Base-by-base conservation (phyloP, 306 rosid genomes). In the Prunus kanzakura region DNA sequence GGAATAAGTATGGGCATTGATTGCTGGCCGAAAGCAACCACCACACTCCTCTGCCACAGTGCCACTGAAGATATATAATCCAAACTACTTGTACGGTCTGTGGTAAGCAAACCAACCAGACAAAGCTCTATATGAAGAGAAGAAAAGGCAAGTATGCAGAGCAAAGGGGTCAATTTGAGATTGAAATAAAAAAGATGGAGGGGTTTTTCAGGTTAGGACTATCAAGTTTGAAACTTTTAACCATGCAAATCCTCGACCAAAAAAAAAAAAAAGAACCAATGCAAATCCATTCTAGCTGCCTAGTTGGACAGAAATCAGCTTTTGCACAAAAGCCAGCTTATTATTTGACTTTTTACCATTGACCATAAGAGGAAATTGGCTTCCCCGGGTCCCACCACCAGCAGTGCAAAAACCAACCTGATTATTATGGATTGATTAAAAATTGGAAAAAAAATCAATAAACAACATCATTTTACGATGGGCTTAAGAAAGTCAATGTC, bases 11-110 rank as follows among this genome's bases (percentile, higher is more conserved):
- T 60, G 95, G 97, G 84, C 58, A 83, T 63, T 38, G 47, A 81
- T 91, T 93, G 78, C 89, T 88, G 71, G 96, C 91, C 11, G 96
- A 88, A 56, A 50, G 98, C 93, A 84, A 89, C 96, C 89, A 91
- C 3, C 11, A 56, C 43, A 38, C 43, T 38, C 43, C 43, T 6
- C 2, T 38, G 43, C 43, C 43, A 38, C 43, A 38, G 43, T 38
- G 43, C 43, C 41, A 38, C 9, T 38, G 43, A 38, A 38, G 43
- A 38, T 38, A 6, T 38, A 38, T 38, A 38, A 38, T 38, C 43
- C 43, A 38, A 38, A 38, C 9, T 38, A 38, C 43, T 38, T 38
- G 43, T 38, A 38, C 43, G 6, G 41, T 38, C 43, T 38, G 43
- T 38, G 9, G 43, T 38, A 38, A 38, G 43, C 9, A 38, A 38